Evolutionary conservation across 495 filamentous ascomycete species (phyloP).

Genomic region (Cryomyces antarcticus): DNA sequence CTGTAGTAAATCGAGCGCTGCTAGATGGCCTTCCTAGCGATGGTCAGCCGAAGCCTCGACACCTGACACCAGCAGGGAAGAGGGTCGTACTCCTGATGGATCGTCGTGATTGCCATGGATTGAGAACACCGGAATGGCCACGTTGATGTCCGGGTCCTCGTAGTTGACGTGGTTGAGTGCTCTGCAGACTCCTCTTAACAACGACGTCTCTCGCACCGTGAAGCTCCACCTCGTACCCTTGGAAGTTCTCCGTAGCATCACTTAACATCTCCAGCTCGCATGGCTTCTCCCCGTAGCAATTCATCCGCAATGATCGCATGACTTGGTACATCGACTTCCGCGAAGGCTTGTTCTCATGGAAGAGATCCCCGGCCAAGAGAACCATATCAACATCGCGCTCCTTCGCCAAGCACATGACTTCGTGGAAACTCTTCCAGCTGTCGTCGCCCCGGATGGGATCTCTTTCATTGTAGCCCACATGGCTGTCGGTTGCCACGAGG

Average conservation of each 20-base stretch:
- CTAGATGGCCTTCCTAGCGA: slow-evolving; percentile 55
- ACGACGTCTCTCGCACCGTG: not conserved
- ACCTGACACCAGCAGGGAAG: not conserved
- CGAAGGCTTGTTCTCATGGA: slow-evolving; percentile 98
- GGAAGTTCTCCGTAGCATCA: slow-evolving; percentile 76
- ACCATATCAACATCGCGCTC: slow-evolving; percentile 91
- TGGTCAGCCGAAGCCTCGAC: slow-evolving; percentile 4
- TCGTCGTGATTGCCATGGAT: slow-evolving; percentile 99
- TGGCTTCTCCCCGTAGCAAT: slow-evolving; percentile 85
- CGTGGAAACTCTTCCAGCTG: slow-evolving; percentile 91
- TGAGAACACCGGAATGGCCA: slow-evolving; percentile 92
- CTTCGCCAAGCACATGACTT: slow-evolving; percentile 80
- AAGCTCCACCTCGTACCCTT: slow-evolving; percentile 23
- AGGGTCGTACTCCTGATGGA: slow-evolving; percentile 43
- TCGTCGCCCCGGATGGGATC: slow-evolving; percentile 87
- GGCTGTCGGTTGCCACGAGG: slow-evolving; percentile 82
- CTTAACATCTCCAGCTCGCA: slow-evolving; percentile 91
- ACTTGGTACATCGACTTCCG: slow-evolving; percentile 92
- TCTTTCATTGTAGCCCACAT: slow-evolving; percentile 91
- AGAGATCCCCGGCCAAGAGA: slow-evolving; percentile 79
- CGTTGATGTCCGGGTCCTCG: slow-evolving; percentile 91
- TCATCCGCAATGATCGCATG: slow-evolving; percentile 79
- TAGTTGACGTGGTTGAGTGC: slow-evolving; percentile 91
- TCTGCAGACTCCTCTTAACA: too few relatives aligned
- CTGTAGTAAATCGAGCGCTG: slow-evolving; percentile 78